Evolutionary conservation across 1,284 basidiomycete species (phyloP).

Genomic region (Puccinia triticina): DNA sequence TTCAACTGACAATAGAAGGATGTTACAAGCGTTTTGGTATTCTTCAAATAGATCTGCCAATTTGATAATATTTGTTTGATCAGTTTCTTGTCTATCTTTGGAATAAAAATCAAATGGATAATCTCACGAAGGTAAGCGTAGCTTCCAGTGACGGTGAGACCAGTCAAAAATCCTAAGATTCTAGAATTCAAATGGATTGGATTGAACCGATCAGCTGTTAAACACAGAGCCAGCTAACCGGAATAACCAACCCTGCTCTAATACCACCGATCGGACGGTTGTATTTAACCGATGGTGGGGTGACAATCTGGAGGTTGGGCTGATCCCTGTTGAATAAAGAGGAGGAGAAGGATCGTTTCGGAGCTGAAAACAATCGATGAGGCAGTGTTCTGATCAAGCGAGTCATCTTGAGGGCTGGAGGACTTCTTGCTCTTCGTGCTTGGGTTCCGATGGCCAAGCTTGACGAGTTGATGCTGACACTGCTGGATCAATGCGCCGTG

Average conservation of each 20-base stretch:
- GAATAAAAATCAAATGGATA: background rate
- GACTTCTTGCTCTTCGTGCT: background rate
- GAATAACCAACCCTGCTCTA: constrained; percentile 25
- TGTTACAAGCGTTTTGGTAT: constrained; percentile 45
- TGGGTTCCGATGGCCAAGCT: too few relatives aligned
- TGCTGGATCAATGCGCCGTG: background rate
- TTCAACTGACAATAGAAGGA: constrained; percentile 38
- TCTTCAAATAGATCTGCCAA: constrained; percentile 36
- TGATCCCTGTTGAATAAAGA: background rate
- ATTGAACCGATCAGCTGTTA: background rate
- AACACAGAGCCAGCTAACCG: background rate
- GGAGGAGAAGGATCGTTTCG: constrained; percentile 9
- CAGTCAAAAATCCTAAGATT: constrained; percentile 39
- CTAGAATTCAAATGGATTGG: background rate
- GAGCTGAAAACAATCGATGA: background rate
- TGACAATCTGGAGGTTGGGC: constrained; percentile 13
- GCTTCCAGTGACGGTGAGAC: constrained; percentile 42
- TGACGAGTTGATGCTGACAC: background rate
- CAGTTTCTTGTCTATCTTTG: background rate
- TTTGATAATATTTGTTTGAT: background rate
- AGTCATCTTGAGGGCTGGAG: background rate
- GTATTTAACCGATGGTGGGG: constrained; percentile 35
- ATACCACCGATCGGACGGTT: constrained; percentile 47
- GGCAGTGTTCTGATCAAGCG: background rate
- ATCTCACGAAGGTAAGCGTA: constrained; percentile 40